Percentiles rank a stretch among this genome's conserved stretches.
Conservation (phyloP, 192 early-diverging fungal species). For the Diversispora epigaea region DNA sequence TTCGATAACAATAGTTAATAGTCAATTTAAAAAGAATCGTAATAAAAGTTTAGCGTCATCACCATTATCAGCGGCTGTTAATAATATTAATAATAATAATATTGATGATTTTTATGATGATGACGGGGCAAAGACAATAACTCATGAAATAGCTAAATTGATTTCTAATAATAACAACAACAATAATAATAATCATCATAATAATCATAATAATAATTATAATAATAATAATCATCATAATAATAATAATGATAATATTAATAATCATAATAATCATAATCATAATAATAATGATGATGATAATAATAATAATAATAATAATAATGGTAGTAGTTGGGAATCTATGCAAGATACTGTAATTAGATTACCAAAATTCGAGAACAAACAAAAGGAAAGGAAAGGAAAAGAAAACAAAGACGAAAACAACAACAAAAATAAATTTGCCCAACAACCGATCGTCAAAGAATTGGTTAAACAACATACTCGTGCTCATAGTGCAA, state of each 20-base stretch:
- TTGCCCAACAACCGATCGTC: neutral
- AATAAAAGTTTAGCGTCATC: no score
- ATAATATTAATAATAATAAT: no score
- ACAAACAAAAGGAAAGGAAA: neutral
- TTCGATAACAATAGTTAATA: no score
- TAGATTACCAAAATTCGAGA: neutral
- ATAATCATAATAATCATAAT: neutral
- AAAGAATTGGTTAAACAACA: neutral
- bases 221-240: neutral
- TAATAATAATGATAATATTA: neutral
- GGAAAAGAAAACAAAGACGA: no score
- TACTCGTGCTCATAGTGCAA: neutral
- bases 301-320: neutral
- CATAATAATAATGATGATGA: neutral
- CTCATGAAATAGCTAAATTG: no score
- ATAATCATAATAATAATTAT: neutral
- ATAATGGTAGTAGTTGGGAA: neutral
- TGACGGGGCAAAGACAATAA: no score
- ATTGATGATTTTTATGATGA: no score
- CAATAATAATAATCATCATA: neutral
- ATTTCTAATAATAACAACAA: neutral
- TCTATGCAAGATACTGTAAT: slow-evolving; percentile 13
- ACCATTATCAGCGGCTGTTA: no score
- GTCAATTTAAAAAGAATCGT: no score
- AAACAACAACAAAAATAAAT: neutral